A percentile compares a stretch with the other conserved stretches of the same genome.
These are phyloP conservation scores for Sclerotinia minor DNA, from an alignment of 2,329 filamentous ascomycete species.

Conservation along the genomic window DNA sequence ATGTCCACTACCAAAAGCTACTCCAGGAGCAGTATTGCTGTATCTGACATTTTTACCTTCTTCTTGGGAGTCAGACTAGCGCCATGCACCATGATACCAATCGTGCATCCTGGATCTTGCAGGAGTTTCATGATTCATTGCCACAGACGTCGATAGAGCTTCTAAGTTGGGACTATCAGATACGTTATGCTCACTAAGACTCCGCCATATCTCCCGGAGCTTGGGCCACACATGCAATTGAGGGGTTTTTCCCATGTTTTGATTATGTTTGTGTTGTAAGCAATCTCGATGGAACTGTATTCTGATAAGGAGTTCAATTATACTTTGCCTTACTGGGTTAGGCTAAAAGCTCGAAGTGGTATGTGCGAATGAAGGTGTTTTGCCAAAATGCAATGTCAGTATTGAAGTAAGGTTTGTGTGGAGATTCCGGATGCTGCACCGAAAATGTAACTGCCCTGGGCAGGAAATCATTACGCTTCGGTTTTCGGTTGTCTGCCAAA, in stretches of 20 bases:
- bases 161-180: slow-evolving; percentile 13
- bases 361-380: not conserved
- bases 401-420: not conserved
- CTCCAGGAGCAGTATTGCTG: slow-evolving; percentile 14
- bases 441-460: not conserved
- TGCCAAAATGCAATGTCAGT: not conserved
- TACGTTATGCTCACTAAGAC: slow-evolving; percentile 1
- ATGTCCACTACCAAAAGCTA: slow-evolving; percentile 6
- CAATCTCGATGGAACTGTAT: not conserved
- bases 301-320: not conserved
- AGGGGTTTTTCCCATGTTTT: not conserved
- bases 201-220: slow-evolving; percentile 13
- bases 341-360: not conserved
- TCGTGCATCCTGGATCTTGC: slow-evolving; percentile 8
- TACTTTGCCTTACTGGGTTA: slow-evolving; percentile 1
- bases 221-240: slow-evolving; percentile 3
- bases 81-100: slow-evolving; percentile 1
- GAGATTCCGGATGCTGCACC: not conserved
- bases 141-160: slow-evolving; percentile 10
- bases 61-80: not conserved
- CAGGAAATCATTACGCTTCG: not conserved
- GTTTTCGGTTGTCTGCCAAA: not conserved
- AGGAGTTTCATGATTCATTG: slow-evolving; percentile 1
- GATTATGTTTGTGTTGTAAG: not conserved
- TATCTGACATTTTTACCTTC: slow-evolving; percentile 11